Percentiles rank a stretch among this genome's conserved stretches.
Evolutionary conservation across 2,329 filamentous ascomycete species (phyloP).

Genomic region (Ophiocordyceps camponoti-saundersi): DNA sequence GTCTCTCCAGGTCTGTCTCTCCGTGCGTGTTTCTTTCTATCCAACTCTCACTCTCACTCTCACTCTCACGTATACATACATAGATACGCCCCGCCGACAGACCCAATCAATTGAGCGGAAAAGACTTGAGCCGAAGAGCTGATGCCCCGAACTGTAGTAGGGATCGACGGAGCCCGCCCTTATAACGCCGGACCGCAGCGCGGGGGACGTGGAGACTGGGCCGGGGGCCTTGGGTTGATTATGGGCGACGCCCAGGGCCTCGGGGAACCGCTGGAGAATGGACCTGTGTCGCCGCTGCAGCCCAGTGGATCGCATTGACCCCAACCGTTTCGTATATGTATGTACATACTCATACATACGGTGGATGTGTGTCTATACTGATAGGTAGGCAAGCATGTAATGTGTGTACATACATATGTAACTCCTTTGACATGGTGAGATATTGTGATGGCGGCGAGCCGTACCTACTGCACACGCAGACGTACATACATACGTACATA

Average conservation of each 20-base stretch:
- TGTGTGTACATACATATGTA: not conserved
- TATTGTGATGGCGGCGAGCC: no score
- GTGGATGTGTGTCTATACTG: not conserved
- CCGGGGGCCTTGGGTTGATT: not conserved
- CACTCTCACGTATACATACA: no score
- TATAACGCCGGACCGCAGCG: not conserved
- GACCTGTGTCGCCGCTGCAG: not conserved
- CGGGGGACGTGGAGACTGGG: not conserved
- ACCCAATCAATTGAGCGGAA: no score
- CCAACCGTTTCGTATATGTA: no score
- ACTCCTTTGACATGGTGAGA: no score
- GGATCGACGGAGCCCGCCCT: no score
- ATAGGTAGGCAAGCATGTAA: no score
- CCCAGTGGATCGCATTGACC: not conserved
- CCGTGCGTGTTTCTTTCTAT: no score
- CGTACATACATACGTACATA: not conserved
- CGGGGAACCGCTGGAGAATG: not conserved
- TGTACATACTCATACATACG: not conserved
- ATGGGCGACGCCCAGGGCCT: not conserved
- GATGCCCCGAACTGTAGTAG: not conserved
- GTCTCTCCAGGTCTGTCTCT: no score
- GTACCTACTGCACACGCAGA: not conserved
- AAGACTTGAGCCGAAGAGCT: not conserved
- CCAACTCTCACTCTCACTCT: no score
- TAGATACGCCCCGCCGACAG: not conserved